These are phyloP conservation scores for Articulospora tetracladia DNA, from an alignment of 495 filamentous ascomycete species.

Conservation along the genomic window DNA sequence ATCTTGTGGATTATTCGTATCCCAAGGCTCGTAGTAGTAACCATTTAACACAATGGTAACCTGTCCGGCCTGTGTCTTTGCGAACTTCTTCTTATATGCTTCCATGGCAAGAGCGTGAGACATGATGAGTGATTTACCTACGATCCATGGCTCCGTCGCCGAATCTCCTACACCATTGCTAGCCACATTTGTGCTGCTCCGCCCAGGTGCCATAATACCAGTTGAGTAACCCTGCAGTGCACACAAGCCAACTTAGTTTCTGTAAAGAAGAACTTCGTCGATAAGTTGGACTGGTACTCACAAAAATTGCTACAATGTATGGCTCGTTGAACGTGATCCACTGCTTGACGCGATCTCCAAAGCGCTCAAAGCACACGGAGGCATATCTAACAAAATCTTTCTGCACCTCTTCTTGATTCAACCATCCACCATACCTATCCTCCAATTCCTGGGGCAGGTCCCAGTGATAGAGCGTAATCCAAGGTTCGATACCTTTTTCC, in stretches of 20 bases:
- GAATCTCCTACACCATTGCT: conserved; percentile 48
- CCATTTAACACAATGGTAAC: conserved; percentile 58
- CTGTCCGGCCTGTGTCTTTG: conserved; percentile 48
- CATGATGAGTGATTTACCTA: conserved; percentile 54
- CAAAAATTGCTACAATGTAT: conserved; percentile 53
- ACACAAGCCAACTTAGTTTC: too few relatives aligned
- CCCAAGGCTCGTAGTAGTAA: conserved; percentile 51
- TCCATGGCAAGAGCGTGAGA: conserved; percentile 57
- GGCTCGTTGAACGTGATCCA: conserved; percentile 66
- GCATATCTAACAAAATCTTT: conserved; percentile 57
- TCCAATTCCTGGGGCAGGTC: conserved; percentile 53
- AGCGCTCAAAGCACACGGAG: conserved; percentile 47
- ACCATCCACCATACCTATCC: conserved; percentile 54
- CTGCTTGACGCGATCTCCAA: conserved; percentile 52
- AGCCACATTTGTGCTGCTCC: conserved; percentile 41
- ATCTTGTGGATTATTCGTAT: conserved; percentile 46
- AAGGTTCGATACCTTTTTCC: conserved; percentile 50
- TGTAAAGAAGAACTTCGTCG: too few relatives aligned
- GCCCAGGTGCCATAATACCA: conserved; percentile 43
- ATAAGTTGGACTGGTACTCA: too few relatives aligned
- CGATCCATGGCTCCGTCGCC: conserved; percentile 52
- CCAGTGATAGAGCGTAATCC: conserved; percentile 61
- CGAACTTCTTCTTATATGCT: conserved; percentile 60
- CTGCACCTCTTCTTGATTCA: conserved; percentile 51
- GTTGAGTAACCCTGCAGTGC: conserved; percentile 47